Evolutionary conservation across 345 rosid genomes (phyloP), one percentile per base, ranked within the genome.

Genomic region (Rubroshorea leprosula): DNA sequence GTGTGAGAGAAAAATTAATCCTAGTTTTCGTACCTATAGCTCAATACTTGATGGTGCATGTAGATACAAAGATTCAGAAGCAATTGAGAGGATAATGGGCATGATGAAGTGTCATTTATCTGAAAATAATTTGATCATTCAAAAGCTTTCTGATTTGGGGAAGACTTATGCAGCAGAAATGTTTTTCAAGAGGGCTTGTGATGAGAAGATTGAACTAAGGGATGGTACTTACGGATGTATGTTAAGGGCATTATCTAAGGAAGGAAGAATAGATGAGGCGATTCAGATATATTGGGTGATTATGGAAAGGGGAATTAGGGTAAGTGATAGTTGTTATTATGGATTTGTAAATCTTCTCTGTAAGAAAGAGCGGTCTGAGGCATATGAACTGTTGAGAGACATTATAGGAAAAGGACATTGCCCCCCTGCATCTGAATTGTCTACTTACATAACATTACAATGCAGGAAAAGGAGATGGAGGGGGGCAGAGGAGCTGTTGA

Each of bases 31-130:
- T 64, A 64, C 83, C 51, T 80, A 69, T 55, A 60, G 85, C 65
- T 72, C 75, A 5, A 45, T 85, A 18, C 89, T 89, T 55, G 94
- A 89, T 68, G 89, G 80, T 65, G 94, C 76, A 5, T 83, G 90
- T 67, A 77, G 56, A 69, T 59, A 49, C 49, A 60, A 70, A 50
- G 71, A 80, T 31, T 53, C 48, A 9, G 79, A 75, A 72, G 71
- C 68, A 55, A 69, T 70, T 31, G 78, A 78, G 54, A 79, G 62
- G 69, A 66, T 78, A 41, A 51, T 73, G 63, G 43, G 47, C 56
- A 35, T 73, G 23, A 73, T 81, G 89, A 0, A 63, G 45, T 13
- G 0, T 46, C 60, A 16, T 23, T 63, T 65, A 10, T 10, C 54
- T 0, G 64, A 54, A 41, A 71, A 60, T 51, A 79, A 80, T 70